phyloP scores from a whole-genome alignment of 225 moss, liverwort and hornwort genomes.

The Lunularia cruciata region DNA sequence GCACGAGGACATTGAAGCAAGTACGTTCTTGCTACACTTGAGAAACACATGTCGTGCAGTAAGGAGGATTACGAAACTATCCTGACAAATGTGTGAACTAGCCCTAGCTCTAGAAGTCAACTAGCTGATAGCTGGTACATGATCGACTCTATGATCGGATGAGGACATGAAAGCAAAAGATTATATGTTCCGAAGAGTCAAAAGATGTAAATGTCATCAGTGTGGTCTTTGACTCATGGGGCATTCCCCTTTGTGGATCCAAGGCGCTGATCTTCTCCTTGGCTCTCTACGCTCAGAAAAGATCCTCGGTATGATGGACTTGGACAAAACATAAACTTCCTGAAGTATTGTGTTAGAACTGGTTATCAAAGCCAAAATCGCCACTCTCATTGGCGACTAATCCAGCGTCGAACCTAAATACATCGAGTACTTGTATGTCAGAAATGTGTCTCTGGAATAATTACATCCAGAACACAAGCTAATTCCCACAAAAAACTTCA shows the following conservation, averaged over 20 bases:
- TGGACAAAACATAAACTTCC: neutral
- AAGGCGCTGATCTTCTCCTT: neutral
- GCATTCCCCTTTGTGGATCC: neutral
- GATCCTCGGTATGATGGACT: conserved; percentile 8
- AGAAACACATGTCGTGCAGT: neutral
- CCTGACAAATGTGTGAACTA: neutral
- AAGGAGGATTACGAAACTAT: neutral
- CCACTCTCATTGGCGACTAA: neutral
- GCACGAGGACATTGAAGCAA: conserved; percentile 6
- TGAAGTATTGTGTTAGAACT: neutral
- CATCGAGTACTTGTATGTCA: neutral
- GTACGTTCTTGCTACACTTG: neutral
- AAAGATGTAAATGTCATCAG: neutral
- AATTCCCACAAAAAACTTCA: neutral
- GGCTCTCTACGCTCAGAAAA: neutral
- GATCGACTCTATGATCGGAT: neutral
- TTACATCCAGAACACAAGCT: neutral
- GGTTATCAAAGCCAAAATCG: neutral
- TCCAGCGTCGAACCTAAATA: neutral
- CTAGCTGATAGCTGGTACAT: neutral
- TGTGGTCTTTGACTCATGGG: conserved; percentile 1
- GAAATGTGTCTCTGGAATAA: neutral
- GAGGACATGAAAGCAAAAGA: neutral
- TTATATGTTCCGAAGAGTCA: neutral
- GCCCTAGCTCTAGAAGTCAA: neutral